Percentiles rank a stretch among this genome's conserved stretches.
These are phyloP conservation scores for Dichomitus squalens DNA, from an alignment of 1,284 basidiomycete species.

Conservation along the genomic window DNA sequence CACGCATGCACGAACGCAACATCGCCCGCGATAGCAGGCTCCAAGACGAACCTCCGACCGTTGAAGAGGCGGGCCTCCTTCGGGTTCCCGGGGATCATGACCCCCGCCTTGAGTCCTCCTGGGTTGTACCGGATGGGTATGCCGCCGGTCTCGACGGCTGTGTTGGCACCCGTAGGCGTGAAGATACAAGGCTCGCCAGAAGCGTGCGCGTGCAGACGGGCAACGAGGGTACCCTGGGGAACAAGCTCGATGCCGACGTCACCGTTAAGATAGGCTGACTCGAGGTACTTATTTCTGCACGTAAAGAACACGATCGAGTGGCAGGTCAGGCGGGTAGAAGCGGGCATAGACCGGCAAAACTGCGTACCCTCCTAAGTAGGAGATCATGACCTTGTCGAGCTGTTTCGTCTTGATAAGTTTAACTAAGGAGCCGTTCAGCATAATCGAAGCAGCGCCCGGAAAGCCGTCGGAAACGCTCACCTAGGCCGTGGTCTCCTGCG, in stretches of 20 bases:
- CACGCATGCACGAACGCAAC: slow-evolving; percentile 90
- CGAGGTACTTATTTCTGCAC: slow-evolving; percentile 73
- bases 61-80: slow-evolving; percentile 83
- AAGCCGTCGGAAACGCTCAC: slow-evolving; percentile 42
- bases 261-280: slow-evolving; percentile 78
- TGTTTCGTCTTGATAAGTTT: slow-evolving; percentile 77
- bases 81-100: slow-evolving; percentile 70
- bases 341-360: slow-evolving; percentile 1
- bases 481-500: slow-evolving; percentile 74
- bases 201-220: slow-evolving; percentile 88
- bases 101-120: slow-evolving; percentile 62
- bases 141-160: slow-evolving; percentile 76
- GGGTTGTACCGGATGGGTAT: slow-evolving; percentile 79
- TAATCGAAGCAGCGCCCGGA: slow-evolving; percentile 10
- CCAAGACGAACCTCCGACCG: slow-evolving; percentile 84
- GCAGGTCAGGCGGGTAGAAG: slow-evolving; percentile 1
- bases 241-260: slow-evolving; percentile 84
- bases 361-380: slow-evolving; percentile 79
- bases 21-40: slow-evolving; percentile 85
- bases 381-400: slow-evolving; percentile 81
- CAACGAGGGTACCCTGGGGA: slow-evolving; percentile 89
- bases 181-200: slow-evolving; percentile 95
- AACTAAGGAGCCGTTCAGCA: slow-evolving; percentile 46
- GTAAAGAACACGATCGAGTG: background rate
- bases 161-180: slow-evolving; percentile 89